Evolutionary conservation across 2,329 filamentous ascomycete genomes (phyloP), one percentile per base, ranked within the genome.

Genomic region (Chaetomiaceae sp.): DNA sequence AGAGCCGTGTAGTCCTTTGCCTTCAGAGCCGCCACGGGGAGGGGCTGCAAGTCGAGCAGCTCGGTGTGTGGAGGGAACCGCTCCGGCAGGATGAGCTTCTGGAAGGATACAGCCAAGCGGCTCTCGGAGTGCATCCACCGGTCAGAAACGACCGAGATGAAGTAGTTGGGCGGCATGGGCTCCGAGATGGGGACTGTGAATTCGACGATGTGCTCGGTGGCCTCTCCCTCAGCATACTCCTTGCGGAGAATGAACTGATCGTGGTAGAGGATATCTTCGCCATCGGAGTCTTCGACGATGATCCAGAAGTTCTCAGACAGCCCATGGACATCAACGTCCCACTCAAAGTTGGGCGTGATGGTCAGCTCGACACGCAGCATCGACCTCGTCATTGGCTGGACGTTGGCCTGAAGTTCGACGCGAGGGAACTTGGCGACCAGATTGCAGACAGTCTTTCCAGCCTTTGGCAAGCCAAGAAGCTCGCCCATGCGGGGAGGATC

Each of bases 51-150:
- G 65, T 97, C 91, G 20, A 97, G 80, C 40, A 97, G 78, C 57
- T 89, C 91, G 0, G 94, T 99, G 66, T 96, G 92, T 37, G 94
- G 85, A 27, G 91, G 91, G 69, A 99, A 99, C 66, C 94, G 94
- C 69, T 96, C 92, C 0, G 94, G 94, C 5, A 99, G 79, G 39
- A 96, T 88, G 25, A 99, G 78, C 69, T 96, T 96, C 68, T 95
- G 88, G 75, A 99, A 97, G 0, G 91, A 92, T 2, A 99, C 87
- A 0, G 92, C 87, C 50, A 99, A 76, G 67, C 91, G 91, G 1
- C 91, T 96, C 73, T 99, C 91, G 0, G 92, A 90, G 68, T 96
- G 90, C 90, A 99, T 96, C 94, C 94, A 99, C 62, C 94, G 81
- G 69, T 99, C 94, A 3, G 92, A 97, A 19, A 96, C 75, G 36